Evolutionary conservation across 257 asterid genomes (phyloP).

Genomic region (Lithospermum erythrorhizon): DNA sequence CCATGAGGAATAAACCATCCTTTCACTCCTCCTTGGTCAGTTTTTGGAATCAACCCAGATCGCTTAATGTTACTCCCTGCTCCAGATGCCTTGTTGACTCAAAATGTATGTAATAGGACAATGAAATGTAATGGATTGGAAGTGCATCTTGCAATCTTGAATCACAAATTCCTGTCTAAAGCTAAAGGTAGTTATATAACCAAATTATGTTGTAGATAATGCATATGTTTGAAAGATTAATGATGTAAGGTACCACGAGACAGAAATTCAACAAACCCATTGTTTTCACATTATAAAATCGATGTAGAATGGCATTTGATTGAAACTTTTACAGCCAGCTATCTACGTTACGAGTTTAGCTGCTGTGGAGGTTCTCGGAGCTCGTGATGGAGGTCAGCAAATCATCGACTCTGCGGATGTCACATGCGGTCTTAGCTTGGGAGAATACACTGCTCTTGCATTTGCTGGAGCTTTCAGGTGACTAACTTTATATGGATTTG

Average conservation of each 20-base stretch:
- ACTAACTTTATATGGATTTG: not conserved
- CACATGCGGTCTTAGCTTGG: constrained; percentile 93
- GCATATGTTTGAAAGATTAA: too few species aligned
- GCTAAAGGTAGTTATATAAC: too few species aligned
- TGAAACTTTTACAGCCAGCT: constrained; percentile 61
- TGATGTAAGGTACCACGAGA: not conserved
- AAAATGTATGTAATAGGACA: too few species aligned
- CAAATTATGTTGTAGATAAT: too few species aligned
- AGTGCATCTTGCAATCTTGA: too few species aligned
- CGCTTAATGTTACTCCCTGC: not conserved
- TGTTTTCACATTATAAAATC: not conserved
- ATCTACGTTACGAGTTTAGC: constrained; percentile 95
- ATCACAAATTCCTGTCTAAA: too few species aligned
- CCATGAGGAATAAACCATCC: too few species aligned
- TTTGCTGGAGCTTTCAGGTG: constrained; percentile 97
- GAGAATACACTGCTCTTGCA: constrained; percentile 97
- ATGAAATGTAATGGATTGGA: too few species aligned
- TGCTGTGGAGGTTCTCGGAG: constrained; percentile 91
- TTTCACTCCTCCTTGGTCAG: too few species aligned
- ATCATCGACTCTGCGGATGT: constrained; percentile 87
- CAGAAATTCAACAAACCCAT: not conserved
- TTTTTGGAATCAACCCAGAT: not conserved
- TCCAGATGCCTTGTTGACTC: too few species aligned
- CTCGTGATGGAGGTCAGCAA: constrained; percentile 88
- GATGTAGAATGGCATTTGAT: not conserved